Evolutionary conservation across 352 stramenopile genomes (phyloP).

Genomic region (Pythium sukuiense): DNA sequence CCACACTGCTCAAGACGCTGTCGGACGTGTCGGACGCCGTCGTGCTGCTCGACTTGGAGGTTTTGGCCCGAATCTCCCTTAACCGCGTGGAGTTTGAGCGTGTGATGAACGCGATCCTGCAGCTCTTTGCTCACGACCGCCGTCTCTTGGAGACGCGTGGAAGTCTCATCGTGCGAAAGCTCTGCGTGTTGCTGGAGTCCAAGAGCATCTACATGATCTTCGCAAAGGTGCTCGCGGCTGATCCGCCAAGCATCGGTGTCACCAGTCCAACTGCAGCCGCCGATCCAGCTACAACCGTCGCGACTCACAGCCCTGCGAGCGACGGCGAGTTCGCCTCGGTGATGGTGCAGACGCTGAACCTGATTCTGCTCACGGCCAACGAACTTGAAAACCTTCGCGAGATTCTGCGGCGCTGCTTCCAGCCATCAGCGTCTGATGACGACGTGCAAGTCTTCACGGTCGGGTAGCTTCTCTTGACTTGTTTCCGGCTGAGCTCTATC

Average conservation of each 20-base stretch:
- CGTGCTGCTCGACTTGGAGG: constrained; percentile 95
- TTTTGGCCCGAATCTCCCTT: constrained; percentile 94
- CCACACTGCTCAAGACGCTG: constrained; percentile 95
- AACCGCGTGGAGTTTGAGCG: constrained; percentile 92
- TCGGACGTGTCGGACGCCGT: constrained; percentile 96
- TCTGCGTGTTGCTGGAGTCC: constrained; percentile 97
- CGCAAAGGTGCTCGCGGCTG: constrained; percentile 91
- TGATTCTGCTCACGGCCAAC: constrained; percentile 98
- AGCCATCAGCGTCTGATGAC: constrained; percentile 61
- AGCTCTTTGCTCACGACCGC: constrained; percentile 92
- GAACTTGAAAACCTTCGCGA: constrained; percentile 92
- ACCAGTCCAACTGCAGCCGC: constrained; percentile 13
- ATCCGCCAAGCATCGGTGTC: constrained; percentile 23
- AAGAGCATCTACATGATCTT: constrained; percentile 99
- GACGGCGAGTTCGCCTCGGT: constrained; percentile 96
- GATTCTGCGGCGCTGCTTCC: constrained; percentile 79
- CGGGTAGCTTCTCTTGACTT: background rate
- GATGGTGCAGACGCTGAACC: constrained; percentile 99
- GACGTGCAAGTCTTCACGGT: constrained; percentile 85
- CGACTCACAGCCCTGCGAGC: constrained; percentile 26
- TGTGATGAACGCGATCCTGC: constrained; percentile 94
- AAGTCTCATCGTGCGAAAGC: constrained; percentile 97
- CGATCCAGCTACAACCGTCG: constrained; percentile 10
- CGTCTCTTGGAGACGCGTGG: constrained; percentile 92
- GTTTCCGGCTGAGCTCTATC: background rate